Evolutionary conservation across 495 filamentous ascomycete species (phyloP).

Genomic region (Aspergillus haitiensis): DNA sequence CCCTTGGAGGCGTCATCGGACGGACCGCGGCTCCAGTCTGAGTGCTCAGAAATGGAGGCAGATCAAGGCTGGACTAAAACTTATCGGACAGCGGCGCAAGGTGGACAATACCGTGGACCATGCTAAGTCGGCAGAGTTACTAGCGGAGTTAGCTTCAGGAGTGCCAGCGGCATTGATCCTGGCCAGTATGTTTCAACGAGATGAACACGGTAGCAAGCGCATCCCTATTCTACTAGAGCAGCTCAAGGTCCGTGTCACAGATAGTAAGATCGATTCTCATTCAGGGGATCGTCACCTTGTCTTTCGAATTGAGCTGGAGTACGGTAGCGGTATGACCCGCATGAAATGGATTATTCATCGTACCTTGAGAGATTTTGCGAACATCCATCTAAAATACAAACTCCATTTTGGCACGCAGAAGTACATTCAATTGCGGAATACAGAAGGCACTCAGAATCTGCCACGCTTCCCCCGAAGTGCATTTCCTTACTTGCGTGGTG

Average conservation of each 20-base stretch:
- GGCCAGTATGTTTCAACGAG: conserved; percentile 94
- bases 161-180: conserved; percentile 89
- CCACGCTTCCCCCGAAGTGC: conserved; percentile 86
- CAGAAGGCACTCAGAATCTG: conserved; percentile 57
- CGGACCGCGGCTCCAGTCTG: conserved; percentile 67
- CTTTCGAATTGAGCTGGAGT: conserved; percentile 92
- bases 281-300: conserved; percentile 77
- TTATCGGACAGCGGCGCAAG: conserved; percentile 76
- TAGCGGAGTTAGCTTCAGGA: conserved; percentile 91
- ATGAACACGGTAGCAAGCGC: conserved; percentile 91
- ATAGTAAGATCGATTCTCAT: conserved; percentile 66
- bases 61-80: conserved; percentile 79
- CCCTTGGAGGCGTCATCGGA: conserved; percentile 54
- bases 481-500: conserved; percentile 86
- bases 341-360: conserved; percentile 97
- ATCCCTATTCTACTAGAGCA: conserved; percentile 96
- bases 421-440: conserved; percentile 62
- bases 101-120: conserved; percentile 83
- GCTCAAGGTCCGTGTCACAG: conserved; percentile 81
- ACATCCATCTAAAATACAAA: conserved; percentile 91
- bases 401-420: conserved; percentile 77
- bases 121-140: conserved; percentile 91
- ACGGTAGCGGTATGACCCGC: conserved; percentile 88
- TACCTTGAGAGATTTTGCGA: conserved; percentile 83
- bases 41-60: conserved; percentile 84